Base-by-base conservation (phyloP, 169 alveolate species). In the Plasmodium gonderi region DNA sequence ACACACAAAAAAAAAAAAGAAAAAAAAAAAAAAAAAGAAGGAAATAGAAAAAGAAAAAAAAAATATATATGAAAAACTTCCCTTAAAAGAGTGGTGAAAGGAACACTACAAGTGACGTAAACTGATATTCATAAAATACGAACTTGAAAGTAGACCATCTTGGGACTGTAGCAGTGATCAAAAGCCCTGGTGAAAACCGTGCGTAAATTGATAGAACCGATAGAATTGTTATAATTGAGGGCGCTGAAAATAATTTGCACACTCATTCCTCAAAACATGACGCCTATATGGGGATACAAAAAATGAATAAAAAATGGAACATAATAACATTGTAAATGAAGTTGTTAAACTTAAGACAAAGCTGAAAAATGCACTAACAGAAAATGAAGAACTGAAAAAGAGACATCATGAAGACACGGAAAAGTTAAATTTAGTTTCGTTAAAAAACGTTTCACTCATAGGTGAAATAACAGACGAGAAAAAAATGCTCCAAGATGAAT, bases 371-470 rank as follows among this genome's bases (percentile, higher is more conserved):
- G 94, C 80, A 1, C 20, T 78, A 38, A 79, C 38, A 20, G 94
- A 90, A 77, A 90, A 90, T 77, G 80, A 36, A 14, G 91, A 90
- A 49, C 51, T 90, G 23, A 90, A 90, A 77, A 90, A 45, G 44
- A 90, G 60, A 69, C 72, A 78, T 29, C 69, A 90, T 45, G 94
- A 90, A 78, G 94, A 90, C 60, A 77, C 91, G 4, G 94, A 90
- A 90, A 60, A 49, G 42, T 64, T 90, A 72, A 78, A 90, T 38
- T 42, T 67, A 65, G 31, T 90, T 29, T 60, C 94, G 8, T 47
- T 90, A 69, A 77, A 90, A 90, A 90, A 77, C 42, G 74, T 78
- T 49, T 31, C 80, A 7, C 67, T 77, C 14, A 33, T 90, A 79
- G 72, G 72, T 64, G 90, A 90, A 44, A 0, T 90, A 31, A 36